Evolutionary conservation across 208 protist genomes (phyloP).

Genomic region (Tritrichomonas musculus): DNA sequence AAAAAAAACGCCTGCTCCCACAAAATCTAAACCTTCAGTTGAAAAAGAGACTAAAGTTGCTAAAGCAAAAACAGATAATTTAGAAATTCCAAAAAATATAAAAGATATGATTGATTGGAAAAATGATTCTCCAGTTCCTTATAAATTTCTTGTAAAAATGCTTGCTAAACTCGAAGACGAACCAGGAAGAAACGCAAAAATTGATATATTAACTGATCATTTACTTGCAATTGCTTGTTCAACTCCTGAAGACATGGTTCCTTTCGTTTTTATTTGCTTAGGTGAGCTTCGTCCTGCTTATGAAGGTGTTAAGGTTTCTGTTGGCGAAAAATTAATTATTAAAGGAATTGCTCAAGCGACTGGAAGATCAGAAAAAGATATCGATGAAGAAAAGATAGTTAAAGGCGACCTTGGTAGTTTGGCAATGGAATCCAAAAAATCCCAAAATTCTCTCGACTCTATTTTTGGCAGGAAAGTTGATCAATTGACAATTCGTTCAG

Average conservation of each 20-base stretch:
- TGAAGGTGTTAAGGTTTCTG: background rate
- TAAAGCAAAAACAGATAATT: background rate
- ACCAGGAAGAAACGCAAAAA: background rate
- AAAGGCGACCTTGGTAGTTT: background rate
- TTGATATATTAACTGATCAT: background rate
- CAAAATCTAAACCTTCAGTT: too few relatives aligned
- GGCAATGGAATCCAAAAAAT: background rate
- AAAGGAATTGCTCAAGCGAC: background rate
- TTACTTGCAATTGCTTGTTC: background rate
- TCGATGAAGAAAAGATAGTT: background rate
- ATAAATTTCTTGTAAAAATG: background rate
- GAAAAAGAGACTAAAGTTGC: too few relatives aligned
- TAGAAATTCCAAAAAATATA: background rate
- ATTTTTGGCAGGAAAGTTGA: background rate
- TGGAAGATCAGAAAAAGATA: background rate
- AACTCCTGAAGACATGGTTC: constrained; percentile 6
- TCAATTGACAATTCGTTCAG: background rate
- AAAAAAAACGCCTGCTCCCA: too few relatives aligned
- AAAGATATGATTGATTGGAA: background rate
- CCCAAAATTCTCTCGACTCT: background rate
- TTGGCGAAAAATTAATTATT: constrained; percentile 1
- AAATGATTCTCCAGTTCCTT: background rate
- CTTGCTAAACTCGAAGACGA: background rate
- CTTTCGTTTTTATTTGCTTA: background rate
- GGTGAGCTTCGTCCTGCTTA: background rate